A percentile compares a stretch with the other conserved stretches of the same genome.
Evolutionary conservation across 1,284 basidiomycete species (phyloP).

Genomic region (Ustilago trichophora): DNA sequence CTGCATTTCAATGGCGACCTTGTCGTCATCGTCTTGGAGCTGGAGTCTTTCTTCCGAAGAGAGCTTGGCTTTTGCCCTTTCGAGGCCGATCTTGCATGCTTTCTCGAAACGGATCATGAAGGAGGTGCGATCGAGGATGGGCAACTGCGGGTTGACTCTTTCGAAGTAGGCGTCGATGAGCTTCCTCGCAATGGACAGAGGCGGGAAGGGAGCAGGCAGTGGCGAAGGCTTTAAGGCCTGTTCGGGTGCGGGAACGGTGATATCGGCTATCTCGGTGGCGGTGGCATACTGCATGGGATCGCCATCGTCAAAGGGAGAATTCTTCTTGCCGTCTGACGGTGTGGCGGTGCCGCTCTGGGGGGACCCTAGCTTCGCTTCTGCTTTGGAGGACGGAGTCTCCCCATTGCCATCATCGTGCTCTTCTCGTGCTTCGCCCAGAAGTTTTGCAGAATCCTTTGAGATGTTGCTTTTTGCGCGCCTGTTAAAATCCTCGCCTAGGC

Average conservation of each 20-base stretch:
- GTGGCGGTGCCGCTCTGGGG: conserved; percentile 28
- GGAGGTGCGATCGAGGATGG: conserved; percentile 34
- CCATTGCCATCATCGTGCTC: background rate
- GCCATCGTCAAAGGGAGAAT: conserved; percentile 42
- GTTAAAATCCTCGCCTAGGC: conserved; percentile 24
- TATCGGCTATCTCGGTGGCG: conserved; percentile 42
- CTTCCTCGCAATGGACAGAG: conserved; percentile 37
- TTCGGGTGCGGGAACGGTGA: conserved; percentile 44
- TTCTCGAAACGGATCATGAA: conserved; percentile 43
- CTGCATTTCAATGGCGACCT: conserved; percentile 39
- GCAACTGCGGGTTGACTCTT: conserved; percentile 44
- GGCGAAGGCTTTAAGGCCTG: conserved; percentile 42
- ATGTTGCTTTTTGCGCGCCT: conserved; percentile 12
- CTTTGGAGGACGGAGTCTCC: background rate
- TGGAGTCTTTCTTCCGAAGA: conserved; percentile 8
- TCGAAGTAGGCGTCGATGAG: conserved; percentile 50
- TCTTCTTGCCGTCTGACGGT: conserved; percentile 38
- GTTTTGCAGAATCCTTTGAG: background rate
- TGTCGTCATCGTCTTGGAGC: conserved; percentile 20
- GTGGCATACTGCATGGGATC: conserved; percentile 52
- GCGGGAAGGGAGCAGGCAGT: conserved; percentile 42
- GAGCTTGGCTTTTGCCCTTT: conserved; percentile 25
- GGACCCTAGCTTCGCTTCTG: conserved; percentile 12
- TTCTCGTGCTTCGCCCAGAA: background rate
- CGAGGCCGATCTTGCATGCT: conserved; percentile 30